Base-by-base conservation (phyloP, 495 filamentous ascomycete species). In the Aspergillus avenaceus region DNA sequence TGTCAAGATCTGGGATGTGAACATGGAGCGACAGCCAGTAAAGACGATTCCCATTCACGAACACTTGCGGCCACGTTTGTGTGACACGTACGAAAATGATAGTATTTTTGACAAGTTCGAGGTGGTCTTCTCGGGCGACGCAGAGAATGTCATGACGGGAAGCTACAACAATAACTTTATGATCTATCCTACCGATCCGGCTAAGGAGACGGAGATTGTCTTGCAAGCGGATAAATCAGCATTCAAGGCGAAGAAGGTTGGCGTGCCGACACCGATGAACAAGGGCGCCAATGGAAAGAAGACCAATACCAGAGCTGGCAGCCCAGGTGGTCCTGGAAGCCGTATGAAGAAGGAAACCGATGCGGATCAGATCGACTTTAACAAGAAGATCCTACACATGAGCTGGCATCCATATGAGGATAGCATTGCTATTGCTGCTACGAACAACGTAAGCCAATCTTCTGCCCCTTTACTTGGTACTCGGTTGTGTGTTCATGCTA, bases 141-240 rank as follows among this genome's bases (percentile, higher is more conserved):
- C 90, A 8, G 92, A 95, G 76, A 97, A 98, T 61, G 93, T 97
- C 50, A 98, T 98, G 93, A 98, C 93, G 5, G 93, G 93, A 57
- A 95, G 89, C 65, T 98, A 98, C 77, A 98, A 98, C 81, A 98
- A 98, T 73, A 98, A 98, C 73, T 98, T 98, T 78, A 98, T 98
- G 93, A 98, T 98, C 59, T 98, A 98, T 70, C 93, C 93, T 1
- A 93, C 91, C 26, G 91, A 97, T 58, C 88, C 90, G 5, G 86
- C 90, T 53, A 91, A 92, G 71, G 95, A 98, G 62, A 91, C 92
- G 5, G 93, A 98, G 71, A 90, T 98, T 37, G 93, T 98, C 38
- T 71, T 98, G 49, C 93, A 98, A 71, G 93, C 93, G 18, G 93
- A 98, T 69, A 98, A 98, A 72, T 95, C 90, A 28, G 93, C 93